Percentiles rank a stretch among this genome's conserved stretches.
Evolutionary conservation across 2,329 filamentous ascomycete genomes (phyloP).

Genomic region (Zarea fungicola): DNA sequence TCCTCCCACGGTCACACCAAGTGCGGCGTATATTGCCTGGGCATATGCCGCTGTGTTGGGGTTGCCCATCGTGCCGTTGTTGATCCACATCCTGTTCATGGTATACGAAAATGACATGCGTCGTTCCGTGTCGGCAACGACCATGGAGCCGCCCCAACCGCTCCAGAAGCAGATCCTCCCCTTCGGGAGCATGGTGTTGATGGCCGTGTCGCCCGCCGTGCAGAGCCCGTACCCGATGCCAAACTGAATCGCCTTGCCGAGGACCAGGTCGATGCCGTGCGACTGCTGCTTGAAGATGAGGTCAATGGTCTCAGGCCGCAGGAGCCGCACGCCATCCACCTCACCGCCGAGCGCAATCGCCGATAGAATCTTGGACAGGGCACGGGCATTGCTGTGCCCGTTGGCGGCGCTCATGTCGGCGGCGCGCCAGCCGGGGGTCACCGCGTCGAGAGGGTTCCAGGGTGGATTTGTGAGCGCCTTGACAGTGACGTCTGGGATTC

Average conservation of each 20-base stretch:
- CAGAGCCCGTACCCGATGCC: conserved; percentile 37
- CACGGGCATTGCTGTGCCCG: conserved; percentile 41
- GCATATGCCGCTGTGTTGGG: conserved; percentile 4
- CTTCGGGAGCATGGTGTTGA: conserved; percentile 21
- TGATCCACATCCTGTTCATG: conserved; percentile 39
- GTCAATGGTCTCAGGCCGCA: conserved; percentile 37
- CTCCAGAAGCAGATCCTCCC: conserved; percentile 36
- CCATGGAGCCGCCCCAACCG: conserved; percentile 40
- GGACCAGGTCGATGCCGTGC: conserved; percentile 34
- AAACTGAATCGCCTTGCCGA: conserved; percentile 29
- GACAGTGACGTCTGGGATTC: conserved; percentile 21
- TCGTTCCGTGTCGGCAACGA: conserved; percentile 38
- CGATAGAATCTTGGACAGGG: conserved; percentile 36
- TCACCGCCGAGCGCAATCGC: conserved; percentile 17
- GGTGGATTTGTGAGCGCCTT: conserved; percentile 25
- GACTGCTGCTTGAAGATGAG: conserved; percentile 40
- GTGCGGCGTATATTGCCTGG: conserved; percentile 1
- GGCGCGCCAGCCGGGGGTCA: conserved; percentile 29
- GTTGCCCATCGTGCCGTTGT: conserved; percentile 1
- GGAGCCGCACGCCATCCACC: conserved; percentile 23
- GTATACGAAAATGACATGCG: conserved; percentile 38
- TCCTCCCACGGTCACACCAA: conserved; percentile 1
- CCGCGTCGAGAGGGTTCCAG: conserved; percentile 18
- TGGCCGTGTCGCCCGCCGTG: conserved; percentile 20
- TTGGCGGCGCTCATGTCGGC: conserved; percentile 38